These are phyloP conservation scores for Tulasnella sp. DNA, from an alignment of 768 basidiomycete genomes.

Conservation along the genomic window DNA sequence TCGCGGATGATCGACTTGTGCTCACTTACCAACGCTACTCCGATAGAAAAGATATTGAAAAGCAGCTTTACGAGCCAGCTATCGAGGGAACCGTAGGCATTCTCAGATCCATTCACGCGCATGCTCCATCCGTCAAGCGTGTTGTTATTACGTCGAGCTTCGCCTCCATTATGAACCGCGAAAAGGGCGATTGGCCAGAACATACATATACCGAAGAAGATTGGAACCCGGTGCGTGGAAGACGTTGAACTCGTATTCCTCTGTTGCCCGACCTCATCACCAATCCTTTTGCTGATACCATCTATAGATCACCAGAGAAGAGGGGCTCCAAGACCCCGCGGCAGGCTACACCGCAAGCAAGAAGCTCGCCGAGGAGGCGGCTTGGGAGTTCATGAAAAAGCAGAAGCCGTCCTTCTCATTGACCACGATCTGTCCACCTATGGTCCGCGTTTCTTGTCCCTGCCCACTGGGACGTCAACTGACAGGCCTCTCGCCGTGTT, in stretches of 20 bases:
- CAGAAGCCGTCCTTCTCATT: conserved; percentile 48
- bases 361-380: conserved; percentile 59
- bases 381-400: conserved; percentile 48
- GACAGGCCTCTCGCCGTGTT: background rate
- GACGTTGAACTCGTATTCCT: background rate
- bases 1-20: too few relatives aligned
- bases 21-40: background rate
- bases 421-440: conserved; percentile 54
- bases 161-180: conserved; percentile 32
- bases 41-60: background rate
- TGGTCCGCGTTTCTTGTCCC: conserved; percentile 36
- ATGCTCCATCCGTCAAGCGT: conserved; percentile 34
- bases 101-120: conserved; percentile 29
- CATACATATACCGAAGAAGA: conserved; percentile 32
- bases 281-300: too few relatives aligned
- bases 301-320: conserved; percentile 19
- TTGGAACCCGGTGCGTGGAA: conserved; percentile 31
- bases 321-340: background rate
- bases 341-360: conserved; percentile 56
- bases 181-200: conserved; percentile 22
- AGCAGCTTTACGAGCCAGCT: conserved; percentile 33
- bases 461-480: too few relatives aligned
- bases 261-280: background rate
- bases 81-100: conserved; percentile 33
- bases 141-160: conserved; percentile 36